Conservation (phyloP, 306 rosid species). For the Ceratonia siliqua region DNA sequence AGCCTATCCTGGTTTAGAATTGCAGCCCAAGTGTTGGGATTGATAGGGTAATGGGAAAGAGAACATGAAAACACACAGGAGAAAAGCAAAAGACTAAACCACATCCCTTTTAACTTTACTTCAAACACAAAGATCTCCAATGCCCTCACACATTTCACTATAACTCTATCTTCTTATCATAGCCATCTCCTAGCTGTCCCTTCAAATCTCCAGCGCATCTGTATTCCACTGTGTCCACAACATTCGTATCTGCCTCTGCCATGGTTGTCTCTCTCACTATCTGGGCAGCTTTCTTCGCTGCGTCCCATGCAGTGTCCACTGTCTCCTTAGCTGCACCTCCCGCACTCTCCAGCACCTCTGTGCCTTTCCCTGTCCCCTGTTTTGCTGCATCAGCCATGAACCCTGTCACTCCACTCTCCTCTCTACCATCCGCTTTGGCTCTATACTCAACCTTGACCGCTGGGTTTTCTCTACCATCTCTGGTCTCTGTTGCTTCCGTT, state of each 20-base stretch:
- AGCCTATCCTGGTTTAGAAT: too few species aligned
- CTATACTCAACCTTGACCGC: not conserved
- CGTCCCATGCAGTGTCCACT: constrained; percentile 57
- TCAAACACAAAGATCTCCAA: too few species aligned
- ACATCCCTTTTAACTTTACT: not conserved
- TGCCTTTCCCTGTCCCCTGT: constrained; percentile 33
- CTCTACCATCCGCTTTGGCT: not conserved
- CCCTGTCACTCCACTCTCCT: constrained; percentile 19
- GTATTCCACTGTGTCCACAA: constrained; percentile 65
- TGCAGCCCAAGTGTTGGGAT: too few species aligned
- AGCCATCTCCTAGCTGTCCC: constrained; percentile 50
- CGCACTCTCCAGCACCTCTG: constrained; percentile 34
- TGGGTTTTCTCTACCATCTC: not conserved
- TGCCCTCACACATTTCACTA: not conserved
- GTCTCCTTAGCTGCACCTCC: constrained; percentile 38
- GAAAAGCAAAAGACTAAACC: not conserved
- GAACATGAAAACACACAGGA: too few species aligned
- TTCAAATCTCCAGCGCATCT: constrained; percentile 50
- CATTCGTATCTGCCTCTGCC: constrained; percentile 60
- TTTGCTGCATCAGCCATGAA: constrained; percentile 34
- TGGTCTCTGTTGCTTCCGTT: not conserved
- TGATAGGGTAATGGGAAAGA: too few species aligned
- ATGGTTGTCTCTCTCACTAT: constrained; percentile 41
- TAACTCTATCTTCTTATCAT: constrained; percentile 17
- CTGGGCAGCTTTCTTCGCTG: constrained; percentile 36